These are phyloP conservation scores for Pterulicium gracile DNA, from an alignment of 1,284 basidiomycete species.

Conservation along the genomic window DNA sequence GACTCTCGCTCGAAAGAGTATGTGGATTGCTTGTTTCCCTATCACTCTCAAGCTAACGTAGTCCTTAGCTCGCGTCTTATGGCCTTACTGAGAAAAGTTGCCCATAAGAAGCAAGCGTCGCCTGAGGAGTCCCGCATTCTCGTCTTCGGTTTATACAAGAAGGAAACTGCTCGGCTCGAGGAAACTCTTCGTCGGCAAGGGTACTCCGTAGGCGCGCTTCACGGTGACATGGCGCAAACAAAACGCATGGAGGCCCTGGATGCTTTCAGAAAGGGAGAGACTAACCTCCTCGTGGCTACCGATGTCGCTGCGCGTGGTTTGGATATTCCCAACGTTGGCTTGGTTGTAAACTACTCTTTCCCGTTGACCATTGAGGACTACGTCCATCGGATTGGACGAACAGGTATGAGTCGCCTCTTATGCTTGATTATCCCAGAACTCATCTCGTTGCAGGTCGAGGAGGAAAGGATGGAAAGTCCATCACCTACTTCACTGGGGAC, in stretches of 20 bases:
- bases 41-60: conserved; percentile 5
- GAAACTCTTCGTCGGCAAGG: conserved; percentile 70
- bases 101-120: conserved; percentile 49
- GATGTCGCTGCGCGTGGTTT: conserved; percentile 96
- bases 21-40: conserved; percentile 16
- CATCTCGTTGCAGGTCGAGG: conserved; percentile 57
- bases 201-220: conserved; percentile 80
- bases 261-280: conserved; percentile 81
- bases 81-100: conserved; percentile 46
- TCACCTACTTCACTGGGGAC: conserved; percentile 95
- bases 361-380: conserved; percentile 95
- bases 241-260: conserved; percentile 84
- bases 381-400: conserved; percentile 94
- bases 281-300: conserved; percentile 87
- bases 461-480: conserved; percentile 83
- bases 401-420: conserved; percentile 37
- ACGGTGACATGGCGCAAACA: conserved; percentile 88
- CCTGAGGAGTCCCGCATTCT: conserved; percentile 66
- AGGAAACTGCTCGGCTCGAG: conserved; percentile 88
- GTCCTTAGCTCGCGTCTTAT: conserved; percentile 54
- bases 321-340: conserved; percentile 93
- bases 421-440: conserved; percentile 10
- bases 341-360: conserved; percentile 94
- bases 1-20: conserved; percentile 84
- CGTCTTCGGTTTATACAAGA: conserved; percentile 97